These are phyloP conservation scores for Saccharomycopsis guyanensis DNA, from an alignment of 805 yeast genomes.

Conservation along the genomic window DNA sequence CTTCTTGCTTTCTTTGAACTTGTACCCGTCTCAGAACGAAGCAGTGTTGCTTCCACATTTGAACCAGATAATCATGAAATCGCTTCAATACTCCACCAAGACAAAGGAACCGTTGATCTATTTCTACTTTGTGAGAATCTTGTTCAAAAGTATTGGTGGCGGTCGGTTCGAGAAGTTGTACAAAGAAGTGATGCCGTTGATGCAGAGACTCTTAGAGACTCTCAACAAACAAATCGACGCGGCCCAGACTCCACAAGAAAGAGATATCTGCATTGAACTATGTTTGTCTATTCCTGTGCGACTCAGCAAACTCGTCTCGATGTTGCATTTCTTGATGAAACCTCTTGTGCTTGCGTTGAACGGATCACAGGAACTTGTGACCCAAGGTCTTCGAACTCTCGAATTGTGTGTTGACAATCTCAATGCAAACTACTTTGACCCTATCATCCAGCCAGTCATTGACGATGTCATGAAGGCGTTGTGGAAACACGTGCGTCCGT, in stretches of 20 bases:
- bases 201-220: constrained; percentile 80
- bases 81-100: constrained; percentile 69
- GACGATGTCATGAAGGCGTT: constrained; percentile 91
- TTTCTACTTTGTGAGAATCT: constrained; percentile 77
- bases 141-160: constrained; percentile 93
- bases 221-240: constrained; percentile 75
- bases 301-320: constrained; percentile 88
- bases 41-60: constrained; percentile 82
- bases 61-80: constrained; percentile 71
- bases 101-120: constrained; percentile 89
- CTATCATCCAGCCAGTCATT: constrained; percentile 92
- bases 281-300: constrained; percentile 96
- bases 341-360: constrained; percentile 88
- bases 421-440: constrained; percentile 95
- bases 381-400: constrained; percentile 90
- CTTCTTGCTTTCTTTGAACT: constrained; percentile 91
- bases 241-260: constrained; percentile 81
- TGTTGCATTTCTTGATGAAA: constrained; percentile 76
- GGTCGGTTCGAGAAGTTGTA: constrained; percentile 91
- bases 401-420: constrained; percentile 94
- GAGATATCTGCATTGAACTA: constrained; percentile 89
- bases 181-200: constrained; percentile 84
- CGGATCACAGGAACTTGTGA: constrained; percentile 84
- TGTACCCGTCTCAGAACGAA: constrained; percentile 76
- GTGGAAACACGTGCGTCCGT: constrained; percentile 84